Conservation (phyloP, 768 basidiomycete genomes). For the Pleurotus eryngii region DNA sequence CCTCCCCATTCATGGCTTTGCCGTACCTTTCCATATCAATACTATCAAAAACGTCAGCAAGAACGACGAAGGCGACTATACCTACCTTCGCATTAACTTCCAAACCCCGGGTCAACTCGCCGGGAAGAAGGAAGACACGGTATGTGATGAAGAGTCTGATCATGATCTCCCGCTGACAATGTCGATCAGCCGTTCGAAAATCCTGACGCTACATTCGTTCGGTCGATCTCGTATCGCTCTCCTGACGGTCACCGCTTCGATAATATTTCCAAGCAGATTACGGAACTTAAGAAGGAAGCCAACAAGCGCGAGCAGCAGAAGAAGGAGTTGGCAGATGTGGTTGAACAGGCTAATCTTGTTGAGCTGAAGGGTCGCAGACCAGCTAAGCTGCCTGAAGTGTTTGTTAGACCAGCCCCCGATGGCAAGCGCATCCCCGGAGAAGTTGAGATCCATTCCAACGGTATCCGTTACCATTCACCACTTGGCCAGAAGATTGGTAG, state of each 20-base stretch:
- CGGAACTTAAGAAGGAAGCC: constrained; percentile 92
- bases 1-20: constrained; percentile 90
- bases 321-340: constrained; percentile 97
- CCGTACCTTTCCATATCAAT: constrained; percentile 97
- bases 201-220: constrained; percentile 93
- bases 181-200: constrained; percentile 84
- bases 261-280: constrained; percentile 86
- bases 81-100: constrained; percentile 95
- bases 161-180: neutral
- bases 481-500: constrained; percentile 89
- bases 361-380: constrained; percentile 90
- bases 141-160: constrained; percentile 24
- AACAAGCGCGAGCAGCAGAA: constrained; percentile 97
- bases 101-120: constrained; percentile 97
- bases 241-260: constrained; percentile 88
- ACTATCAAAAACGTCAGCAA: constrained; percentile 98
- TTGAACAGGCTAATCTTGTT: constrained; percentile 87
- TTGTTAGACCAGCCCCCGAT: constrained; percentile 90
- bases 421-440: constrained; percentile 96
- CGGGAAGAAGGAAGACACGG: constrained; percentile 98
- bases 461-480: constrained; percentile 87
- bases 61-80: constrained; percentile 93
- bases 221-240: constrained; percentile 92
- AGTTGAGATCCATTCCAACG: constrained; percentile 97
- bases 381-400: constrained; percentile 84